These are phyloP conservation scores for Rhizopus stolonifer DNA, from an alignment of 371 early-diverging fungal genomes.

Conservation along the genomic window DNA sequence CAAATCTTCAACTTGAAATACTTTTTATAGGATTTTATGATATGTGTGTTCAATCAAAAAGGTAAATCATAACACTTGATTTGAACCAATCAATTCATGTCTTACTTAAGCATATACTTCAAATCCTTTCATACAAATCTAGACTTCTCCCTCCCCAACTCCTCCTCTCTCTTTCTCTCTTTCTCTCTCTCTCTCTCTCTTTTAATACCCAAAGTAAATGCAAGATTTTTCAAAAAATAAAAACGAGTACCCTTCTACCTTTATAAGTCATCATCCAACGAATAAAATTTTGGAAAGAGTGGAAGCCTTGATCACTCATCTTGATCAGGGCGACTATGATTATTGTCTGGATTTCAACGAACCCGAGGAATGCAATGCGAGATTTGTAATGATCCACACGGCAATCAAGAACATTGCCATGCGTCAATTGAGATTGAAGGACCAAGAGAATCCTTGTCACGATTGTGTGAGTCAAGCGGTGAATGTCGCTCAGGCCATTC, in stretches of 20 bases:
- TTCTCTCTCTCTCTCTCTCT: neutral
- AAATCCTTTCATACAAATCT: too few species aligned
- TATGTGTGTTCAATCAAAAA: too few species aligned
- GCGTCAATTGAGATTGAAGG: neutral
- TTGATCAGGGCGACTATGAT: neutral
- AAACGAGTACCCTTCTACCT: neutral
- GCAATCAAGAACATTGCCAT: slow-evolving; percentile 1
- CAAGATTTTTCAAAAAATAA: neutral
- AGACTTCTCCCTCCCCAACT: neutral
- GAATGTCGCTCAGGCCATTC: slow-evolving; percentile 50
- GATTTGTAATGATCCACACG: neutral
- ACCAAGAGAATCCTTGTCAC: slow-evolving; percentile 25
- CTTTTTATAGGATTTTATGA: too few species aligned
- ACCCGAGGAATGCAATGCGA: neutral
- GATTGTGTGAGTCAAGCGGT: slow-evolving; percentile 47
- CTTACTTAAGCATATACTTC: neutral
- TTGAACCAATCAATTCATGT: neutral
- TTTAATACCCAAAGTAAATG: neutral
- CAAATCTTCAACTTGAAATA: too few species aligned
- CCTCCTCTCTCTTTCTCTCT: neutral
- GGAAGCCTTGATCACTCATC: neutral
- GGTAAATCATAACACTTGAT: neutral
- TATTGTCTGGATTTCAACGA: neutral
- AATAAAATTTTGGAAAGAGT: neutral
- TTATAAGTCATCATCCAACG: neutral